These are phyloP conservation scores for Cardiospermum halicacabum DNA, from an alignment of 345 rosid genomes.

Conservation along the genomic window DNA sequence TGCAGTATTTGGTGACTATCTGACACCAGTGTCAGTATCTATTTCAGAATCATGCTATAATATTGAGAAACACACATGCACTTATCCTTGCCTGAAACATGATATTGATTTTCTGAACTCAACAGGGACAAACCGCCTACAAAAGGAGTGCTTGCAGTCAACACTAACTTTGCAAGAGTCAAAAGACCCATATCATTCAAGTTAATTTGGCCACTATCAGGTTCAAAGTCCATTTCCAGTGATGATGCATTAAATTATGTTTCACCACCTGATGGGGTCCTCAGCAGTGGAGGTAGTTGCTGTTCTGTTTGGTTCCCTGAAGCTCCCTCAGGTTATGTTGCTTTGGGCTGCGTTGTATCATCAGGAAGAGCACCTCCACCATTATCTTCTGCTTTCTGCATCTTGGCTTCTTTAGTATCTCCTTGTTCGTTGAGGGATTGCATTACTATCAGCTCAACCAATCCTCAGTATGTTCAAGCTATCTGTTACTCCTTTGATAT, in stretches of 20 bases:
- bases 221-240: slow-evolving; percentile 37
- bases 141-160: slow-evolving; percentile 84
- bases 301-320: slow-evolving; percentile 94
- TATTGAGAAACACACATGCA: slow-evolving; percentile 6
- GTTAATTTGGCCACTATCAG: slow-evolving; percentile 60
- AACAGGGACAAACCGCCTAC: slow-evolving; percentile 97
- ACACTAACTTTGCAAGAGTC: slow-evolving; percentile 72
- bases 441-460: slow-evolving; percentile 49
- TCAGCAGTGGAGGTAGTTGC: slow-evolving; percentile 25
- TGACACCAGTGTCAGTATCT: slow-evolving; percentile 77
- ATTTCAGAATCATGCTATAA: too few species aligned
- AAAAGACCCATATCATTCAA: slow-evolving; percentile 78
- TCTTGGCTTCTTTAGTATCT: slow-evolving; percentile 72
- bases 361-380: slow-evolving; percentile 61
- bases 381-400: slow-evolving; percentile 66
- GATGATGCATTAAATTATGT: slow-evolving; percentile 17
- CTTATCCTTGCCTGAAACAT: not conserved
- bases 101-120: slow-evolving; percentile 23
- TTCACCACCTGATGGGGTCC: slow-evolving; percentile 13
- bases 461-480: slow-evolving; percentile 44
- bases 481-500: too few species aligned
- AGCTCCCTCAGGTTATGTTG: slow-evolving; percentile 87
- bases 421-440: slow-evolving; percentile 91
- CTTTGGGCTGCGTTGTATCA: slow-evolving; percentile 82
- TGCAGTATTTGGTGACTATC: slow-evolving; percentile 92